These are phyloP conservation scores for Tuber brumale DNA, from an alignment of 495 filamentous ascomycete genomes.

Conservation along the genomic window DNA sequence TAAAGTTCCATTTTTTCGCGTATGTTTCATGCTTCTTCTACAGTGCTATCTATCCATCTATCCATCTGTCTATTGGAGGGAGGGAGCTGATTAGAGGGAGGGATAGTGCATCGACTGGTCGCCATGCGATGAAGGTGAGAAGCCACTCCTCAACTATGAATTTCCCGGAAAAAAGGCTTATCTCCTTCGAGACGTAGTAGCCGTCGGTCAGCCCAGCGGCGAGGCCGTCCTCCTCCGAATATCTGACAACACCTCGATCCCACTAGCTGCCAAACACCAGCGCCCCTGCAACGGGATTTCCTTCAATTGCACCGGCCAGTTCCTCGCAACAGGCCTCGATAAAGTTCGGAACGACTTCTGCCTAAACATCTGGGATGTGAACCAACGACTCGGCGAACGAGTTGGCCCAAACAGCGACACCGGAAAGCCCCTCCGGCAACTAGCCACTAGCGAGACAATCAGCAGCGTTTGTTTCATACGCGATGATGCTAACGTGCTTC, in stretches of 20 bases:
- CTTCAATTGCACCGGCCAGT: conserved; percentile 64
- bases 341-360: conserved; percentile 87
- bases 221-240: conserved; percentile 76
- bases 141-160: background rate
- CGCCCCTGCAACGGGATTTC: conserved; percentile 86
- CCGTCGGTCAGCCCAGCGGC: conserved; percentile 76
- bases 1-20: conserved; percentile 77
- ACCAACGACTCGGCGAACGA: conserved; percentile 53
- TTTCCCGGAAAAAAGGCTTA: conserved; percentile 7
- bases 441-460: conserved; percentile 79
- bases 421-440: conserved; percentile 59
- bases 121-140: conserved; percentile 51
- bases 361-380: conserved; percentile 89
- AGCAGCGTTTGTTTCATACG: conserved; percentile 88
- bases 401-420: conserved; percentile 40
- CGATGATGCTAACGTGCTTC: conserved; percentile 72
- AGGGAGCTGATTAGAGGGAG: conserved; percentile 4
- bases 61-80: background rate
- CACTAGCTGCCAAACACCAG: conserved; percentile 75
- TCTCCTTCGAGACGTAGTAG: conserved; percentile 57
- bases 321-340: conserved; percentile 82
- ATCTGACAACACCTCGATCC: conserved; percentile 57
- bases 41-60: conserved; percentile 3
- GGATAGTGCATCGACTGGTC: conserved; percentile 77
- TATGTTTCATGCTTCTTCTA: conserved; percentile 38